Base-by-base conservation (phyloP, 2,329 filamentous ascomycete genomes). In the Ophiocordyceps polyrhachis-furcata region DNA sequence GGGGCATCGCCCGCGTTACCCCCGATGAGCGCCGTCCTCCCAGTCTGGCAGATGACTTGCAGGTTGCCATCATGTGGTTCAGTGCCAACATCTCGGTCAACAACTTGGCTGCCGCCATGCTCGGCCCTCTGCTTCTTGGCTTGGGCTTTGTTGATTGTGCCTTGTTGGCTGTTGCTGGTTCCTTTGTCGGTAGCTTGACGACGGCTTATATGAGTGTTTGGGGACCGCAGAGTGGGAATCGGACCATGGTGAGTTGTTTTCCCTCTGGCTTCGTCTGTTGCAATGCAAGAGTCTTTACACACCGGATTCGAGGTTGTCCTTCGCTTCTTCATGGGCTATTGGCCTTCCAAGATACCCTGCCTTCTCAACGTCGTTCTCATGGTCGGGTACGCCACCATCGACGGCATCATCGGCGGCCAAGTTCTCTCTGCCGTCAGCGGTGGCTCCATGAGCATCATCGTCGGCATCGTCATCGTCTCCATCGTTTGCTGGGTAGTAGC, bases 121-220 rank as follows among this genome's bases (percentile, higher is more conserved):
- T 83, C 6, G 79, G 74, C 1, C 69, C 76, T n/a, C 71, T 76
- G 9, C 61, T 83, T 21, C 88, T 85, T 61, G 61, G 62, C 9
- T 69, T 89, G 9, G 81, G 82, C 11, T 87, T 84, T 51, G 66
- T 80, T 43, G 84, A 89, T 54, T 76, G 79, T 8, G 74, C 82
- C 31, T 63, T 89, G 41, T 73, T 78, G 29, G 79, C 83, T 47
- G 59, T 89, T 44, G 83, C 87, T 62, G 74, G 88, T 65, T 88
- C 87, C 53, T 56, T 85, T 5, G 64, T 89, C 11, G 81, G 79
- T n/a, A 71, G 81, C 43, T 55, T 79, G 43, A 79, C 82, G 0
- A 82, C 85, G 15, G 81, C 75, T 55, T 85, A 80, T 62, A 87
- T 87, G 66, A 82, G 79, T 2, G 83, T 76, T 17, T 85, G 87